Evolutionary conservation across 768 basidiomycete genomes (phyloP), one percentile per base, ranked within the genome.

Genomic region (Rhodotorula taiwanensis): DNA sequence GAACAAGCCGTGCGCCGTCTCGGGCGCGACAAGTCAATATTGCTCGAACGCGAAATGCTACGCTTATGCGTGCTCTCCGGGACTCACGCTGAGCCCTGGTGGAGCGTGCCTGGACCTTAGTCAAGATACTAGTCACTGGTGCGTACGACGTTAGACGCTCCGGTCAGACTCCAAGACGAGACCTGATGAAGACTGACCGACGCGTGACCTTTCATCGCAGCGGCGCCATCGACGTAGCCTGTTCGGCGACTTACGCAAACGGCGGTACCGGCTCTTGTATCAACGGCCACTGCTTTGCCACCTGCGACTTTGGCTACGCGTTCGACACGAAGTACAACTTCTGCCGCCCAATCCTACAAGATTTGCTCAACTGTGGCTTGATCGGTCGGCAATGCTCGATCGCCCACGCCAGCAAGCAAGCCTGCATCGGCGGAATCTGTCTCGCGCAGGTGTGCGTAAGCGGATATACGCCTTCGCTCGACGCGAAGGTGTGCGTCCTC

Each of bases 41-140:
- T 56, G n/a, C 51, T 61, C 27, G 58, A 66, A 60, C 20, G 54
- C 65, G 14, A 43, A 62, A 48, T n/a, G n/a, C n/a, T n/a, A n/a
- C n/a, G n/a, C n/a, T n/a, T n/a, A n/a, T n/a, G n/a, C n/a, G n/a
- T 55, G 45, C 48, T 14, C 45, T n/a, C n/a, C n/a, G n/a, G n/a
- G n/a, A n/a, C n/a, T n/a, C n/a, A n/a, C n/a, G n/a, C n/a, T n/a
- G n/a, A n/a, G n/a, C n/a, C n/a, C n/a, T n/a, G n/a, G n/a, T n/a
- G n/a, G n/a, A n/a, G n/a, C n/a, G n/a, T n/a, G n/a, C n/a, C n/a
- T n/a, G n/a, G n/a, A n/a, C 23, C 15, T 39, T 39, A 5, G 51
- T 67, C 44, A 51, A 67, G 45, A 48, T 36, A 20, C n/a, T 4
- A 10, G n/a, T n/a, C n/a, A 52, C 44, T 27, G 66, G 63, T 33